Evolutionary conservation across 495 filamentous ascomycete species (phyloP).

Genomic region (Talaromyces nanjingensis): DNA sequence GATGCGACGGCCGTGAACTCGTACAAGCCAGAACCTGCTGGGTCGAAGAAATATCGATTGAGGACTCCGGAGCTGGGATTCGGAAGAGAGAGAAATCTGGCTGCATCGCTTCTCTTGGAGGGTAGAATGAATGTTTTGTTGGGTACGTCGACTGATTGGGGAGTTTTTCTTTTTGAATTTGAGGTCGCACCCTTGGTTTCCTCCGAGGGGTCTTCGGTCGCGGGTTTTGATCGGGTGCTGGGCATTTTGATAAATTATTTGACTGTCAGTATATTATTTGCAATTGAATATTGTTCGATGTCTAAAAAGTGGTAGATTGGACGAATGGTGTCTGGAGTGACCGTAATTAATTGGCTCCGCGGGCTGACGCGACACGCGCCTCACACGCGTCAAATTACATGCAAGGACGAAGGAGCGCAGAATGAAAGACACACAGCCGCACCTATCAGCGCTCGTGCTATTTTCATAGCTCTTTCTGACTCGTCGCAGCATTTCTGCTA

Average conservation of each 20-base stretch:
- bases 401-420: not conserved
- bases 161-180: not conserved
- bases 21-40: constrained; percentile 63
- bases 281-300: not conserved
- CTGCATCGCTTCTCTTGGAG: constrained; percentile 50
- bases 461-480: not conserved
- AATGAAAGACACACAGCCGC: not conserved
- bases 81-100: constrained; percentile 68
- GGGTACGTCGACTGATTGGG: constrained; percentile 25
- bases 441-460: not conserved
- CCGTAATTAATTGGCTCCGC: not conserved
- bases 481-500: not conserved
- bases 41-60: constrained; percentile 74
- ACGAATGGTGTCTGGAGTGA: not conserved
- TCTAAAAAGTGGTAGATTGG: no score
- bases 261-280: not conserved
- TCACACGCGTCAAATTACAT: not conserved
- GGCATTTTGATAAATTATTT: not conserved
- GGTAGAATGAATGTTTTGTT: constrained; percentile 80
- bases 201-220: not conserved
- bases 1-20: constrained; percentile 77
- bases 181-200: not conserved
- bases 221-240: constrained; percentile 2
- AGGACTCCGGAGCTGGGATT: constrained; percentile 63
- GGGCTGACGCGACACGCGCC: not conserved